A percentile compares a stretch with the other conserved stretches of the same genome.
These are phyloP conservation scores for Paramyrothecium sp. DNA, from an alignment of 2,329 filamentous ascomycete species.

Conservation along the genomic window DNA sequence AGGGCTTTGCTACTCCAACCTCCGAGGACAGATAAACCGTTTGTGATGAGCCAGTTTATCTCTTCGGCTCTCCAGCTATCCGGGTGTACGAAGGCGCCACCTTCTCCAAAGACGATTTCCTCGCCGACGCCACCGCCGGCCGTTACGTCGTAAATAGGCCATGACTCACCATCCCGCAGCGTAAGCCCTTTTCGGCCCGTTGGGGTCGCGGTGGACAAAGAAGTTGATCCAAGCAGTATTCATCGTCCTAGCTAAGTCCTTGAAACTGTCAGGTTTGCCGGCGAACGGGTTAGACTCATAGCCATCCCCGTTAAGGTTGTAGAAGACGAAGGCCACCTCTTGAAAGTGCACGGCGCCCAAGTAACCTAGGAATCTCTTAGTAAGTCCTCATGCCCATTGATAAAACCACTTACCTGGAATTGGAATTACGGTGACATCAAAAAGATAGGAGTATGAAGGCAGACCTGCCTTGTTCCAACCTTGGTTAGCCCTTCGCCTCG, in stretches of 20 bases:
- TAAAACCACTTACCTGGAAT: constrained; percentile 2
- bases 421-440: constrained; percentile 27
- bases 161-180: constrained; percentile 8
- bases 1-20: no score
- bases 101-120: constrained; percentile 24
- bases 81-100: constrained; percentile 20
- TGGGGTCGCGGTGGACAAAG: constrained; percentile 20
- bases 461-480: constrained; percentile 23
- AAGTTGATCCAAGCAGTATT: constrained; percentile 30
- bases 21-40: constrained; percentile 24
- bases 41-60: constrained; percentile 24
- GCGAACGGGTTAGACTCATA: constrained; percentile 28
- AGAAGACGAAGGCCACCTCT: constrained; percentile 40
- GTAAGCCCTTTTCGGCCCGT: constrained; percentile 13
- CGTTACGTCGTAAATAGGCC: constrained; percentile 22
- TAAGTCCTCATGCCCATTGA: background rate
- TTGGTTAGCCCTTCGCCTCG: constrained; percentile 21
- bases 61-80: constrained; percentile 26
- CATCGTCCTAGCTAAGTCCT: constrained; percentile 23
- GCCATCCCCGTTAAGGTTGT: constrained; percentile 27
- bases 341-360: constrained; percentile 35
- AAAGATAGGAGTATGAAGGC: constrained; percentile 28
- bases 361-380: background rate
- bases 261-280: constrained; percentile 19
- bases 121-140: constrained; percentile 15